Evolutionary conservation across 2,329 filamentous ascomycete genomes (phyloP).

Genomic region (Colletotrichum tofieldiae): DNA sequence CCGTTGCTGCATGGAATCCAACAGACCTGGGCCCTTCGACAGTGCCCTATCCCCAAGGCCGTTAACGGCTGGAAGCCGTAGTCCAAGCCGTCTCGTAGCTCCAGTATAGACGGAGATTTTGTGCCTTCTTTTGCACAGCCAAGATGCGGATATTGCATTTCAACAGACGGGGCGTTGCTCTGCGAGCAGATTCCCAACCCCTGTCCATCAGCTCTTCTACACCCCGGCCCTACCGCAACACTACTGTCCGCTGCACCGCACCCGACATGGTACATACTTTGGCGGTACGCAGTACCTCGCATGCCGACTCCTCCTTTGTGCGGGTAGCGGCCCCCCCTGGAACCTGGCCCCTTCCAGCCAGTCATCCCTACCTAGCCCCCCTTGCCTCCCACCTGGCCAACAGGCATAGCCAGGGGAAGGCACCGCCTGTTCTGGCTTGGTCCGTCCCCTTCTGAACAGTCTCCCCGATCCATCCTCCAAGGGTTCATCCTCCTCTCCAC

Average conservation of each 20-base stretch:
- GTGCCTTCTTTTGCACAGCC: conserved; percentile 6
- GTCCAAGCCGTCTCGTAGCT: not conserved
- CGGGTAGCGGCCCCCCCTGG: conserved; percentile 3
- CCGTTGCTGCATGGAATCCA: too few relatives aligned
- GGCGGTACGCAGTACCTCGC: conserved; percentile 6
- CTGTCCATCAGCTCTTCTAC: too few relatives aligned
- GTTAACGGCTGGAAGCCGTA: not conserved
- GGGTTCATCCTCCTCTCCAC: conserved; percentile 37
- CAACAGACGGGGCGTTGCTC: not conserved
- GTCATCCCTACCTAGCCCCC: conserved; percentile 29
- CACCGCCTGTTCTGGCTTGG: conserved; percentile 32
- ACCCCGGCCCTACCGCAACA: not conserved
- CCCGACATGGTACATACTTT: conserved; percentile 1
- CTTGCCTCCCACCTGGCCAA: conserved; percentile 38
- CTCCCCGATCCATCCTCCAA: conserved; percentile 36
- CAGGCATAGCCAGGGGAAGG: conserved; percentile 35
- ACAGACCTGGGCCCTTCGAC: not conserved
- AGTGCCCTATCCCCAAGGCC: not conserved
- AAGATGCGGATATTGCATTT: conserved; percentile 20
- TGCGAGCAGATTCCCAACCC: conserved; percentile 1
- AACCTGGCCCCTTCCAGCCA: conserved; percentile 37
- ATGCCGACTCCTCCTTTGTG: not conserved
- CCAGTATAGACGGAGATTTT: not conserved
- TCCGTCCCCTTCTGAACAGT: conserved; percentile 31
- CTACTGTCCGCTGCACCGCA: conserved; percentile 2